Conservation (phyloP, 176 grass and related monocot genomes). For the Triticum monococcum region DNA sequence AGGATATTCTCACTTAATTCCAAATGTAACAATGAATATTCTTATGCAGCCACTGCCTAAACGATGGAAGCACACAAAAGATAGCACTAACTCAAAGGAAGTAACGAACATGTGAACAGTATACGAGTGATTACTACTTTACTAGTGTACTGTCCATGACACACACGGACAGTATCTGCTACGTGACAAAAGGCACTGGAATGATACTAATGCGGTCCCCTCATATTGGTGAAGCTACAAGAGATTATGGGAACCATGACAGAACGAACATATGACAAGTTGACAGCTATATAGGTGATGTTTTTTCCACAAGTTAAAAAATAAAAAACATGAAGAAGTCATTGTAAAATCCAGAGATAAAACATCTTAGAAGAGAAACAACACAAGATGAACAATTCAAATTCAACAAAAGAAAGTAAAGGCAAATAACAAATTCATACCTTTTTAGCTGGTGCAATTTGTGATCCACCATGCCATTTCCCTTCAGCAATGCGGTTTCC, state of each 20-base stretch:
- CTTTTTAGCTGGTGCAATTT: constrained; percentile 88
- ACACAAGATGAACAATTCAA: not conserved
- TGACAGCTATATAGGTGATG: not conserved
- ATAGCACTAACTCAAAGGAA: constrained; percentile 5
- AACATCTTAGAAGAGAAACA: constrained; percentile 1
- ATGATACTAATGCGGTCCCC: not conserved
- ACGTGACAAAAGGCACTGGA: not conserved
- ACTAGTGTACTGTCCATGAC: not conserved
- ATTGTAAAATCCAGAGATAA: not conserved
- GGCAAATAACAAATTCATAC: constrained; percentile 30
- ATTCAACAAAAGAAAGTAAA: constrained; percentile 15
- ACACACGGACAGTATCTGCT: not conserved
- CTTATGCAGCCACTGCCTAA: not conserved
- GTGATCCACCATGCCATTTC: constrained; percentile 93
- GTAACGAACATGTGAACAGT: not conserved
- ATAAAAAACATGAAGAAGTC: not conserved
- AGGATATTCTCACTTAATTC: not conserved
- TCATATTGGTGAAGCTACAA: not conserved
- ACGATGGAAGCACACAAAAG: not conserved
- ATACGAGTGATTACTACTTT: not conserved
- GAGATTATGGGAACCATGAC: constrained; percentile 2
- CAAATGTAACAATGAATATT: not conserved
- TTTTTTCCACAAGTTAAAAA: not conserved
- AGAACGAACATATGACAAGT: constrained; percentile 3
- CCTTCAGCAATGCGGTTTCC: constrained; percentile 65